Base-by-base conservation (phyloP, 495 filamentous ascomycete genomes). In the Amphirosellinia nigrospora region DNA sequence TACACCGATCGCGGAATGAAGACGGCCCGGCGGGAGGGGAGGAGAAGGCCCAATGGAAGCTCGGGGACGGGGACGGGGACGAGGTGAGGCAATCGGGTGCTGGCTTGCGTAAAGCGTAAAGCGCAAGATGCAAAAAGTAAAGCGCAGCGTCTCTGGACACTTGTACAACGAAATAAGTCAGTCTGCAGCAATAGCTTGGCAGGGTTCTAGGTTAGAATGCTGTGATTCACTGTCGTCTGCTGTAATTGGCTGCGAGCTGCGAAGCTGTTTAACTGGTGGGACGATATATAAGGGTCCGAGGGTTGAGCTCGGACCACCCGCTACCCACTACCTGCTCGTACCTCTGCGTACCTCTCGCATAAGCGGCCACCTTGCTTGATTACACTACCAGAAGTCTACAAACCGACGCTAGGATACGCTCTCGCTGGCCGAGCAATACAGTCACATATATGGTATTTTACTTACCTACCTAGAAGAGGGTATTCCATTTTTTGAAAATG, bases 41-140 rank as follows among this genome's bases (percentile, higher is more conserved):
- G n/a, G n/a, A 26, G 58, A 61, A 39, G 36, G 36, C 34, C 58
- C 58, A 41, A 61, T 41, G 36, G 23, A 61, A 41, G 58, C 58
- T 61, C 36, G 36, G 58, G 28, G 16, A 41, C 15, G 32, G 23
- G 32, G 23, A n/a, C n/a, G n/a, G n/a, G n/a, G n/a, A n/a, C n/a
- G n/a, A n/a, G 19, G 23, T 16, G 15, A 8, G n/a, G 30, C 55
- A 11, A 26, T n/a, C 28, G 55, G 30, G 55, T n/a, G 32, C 30
- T 36, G 53, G 53, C 50, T 32, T 30, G 50, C 9, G 50, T 26
- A 30, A 53, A 30, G 50, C 50, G 50, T 11, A 15, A n/a, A n/a
- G n/a, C n/a, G n/a, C n/a, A n/a, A n/a, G n/a, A n/a, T n/a, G n/a
- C n/a, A n/a, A n/a, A n/a, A n/a, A n/a, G n/a, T n/a, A n/a, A n/a